Percentiles rank a stretch among this genome's conserved stretches.
Evolutionary conservation across 208 protist genomes (phyloP).

Genomic region (Trypanosoma platydactyli): DNA sequence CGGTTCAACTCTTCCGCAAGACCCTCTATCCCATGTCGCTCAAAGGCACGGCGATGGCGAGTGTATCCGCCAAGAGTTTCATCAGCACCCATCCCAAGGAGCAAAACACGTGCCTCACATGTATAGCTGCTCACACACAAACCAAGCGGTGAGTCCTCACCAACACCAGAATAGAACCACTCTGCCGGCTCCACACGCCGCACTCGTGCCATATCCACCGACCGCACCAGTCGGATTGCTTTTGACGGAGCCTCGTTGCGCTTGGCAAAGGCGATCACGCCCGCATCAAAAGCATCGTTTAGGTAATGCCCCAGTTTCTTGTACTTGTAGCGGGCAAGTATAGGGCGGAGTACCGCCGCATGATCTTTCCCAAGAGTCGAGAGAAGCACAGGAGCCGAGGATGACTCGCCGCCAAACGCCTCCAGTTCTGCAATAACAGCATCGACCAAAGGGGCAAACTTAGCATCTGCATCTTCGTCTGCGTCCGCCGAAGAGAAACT

Average conservation of each 20-base stretch:
- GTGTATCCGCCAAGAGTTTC: slow-evolving; percentile 96
- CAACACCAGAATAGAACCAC: slow-evolving; percentile 39
- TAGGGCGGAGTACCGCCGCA: slow-evolving; percentile 54
- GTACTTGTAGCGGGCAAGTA: slow-evolving; percentile 61
- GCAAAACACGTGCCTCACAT: slow-evolving; percentile 77
- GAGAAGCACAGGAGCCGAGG: slow-evolving; percentile 63
- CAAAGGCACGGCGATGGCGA: slow-evolving; percentile 88
- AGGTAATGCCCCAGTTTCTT: slow-evolving; percentile 81
- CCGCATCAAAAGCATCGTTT: slow-evolving; percentile 66
- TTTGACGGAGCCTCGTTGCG: slow-evolving; percentile 59
- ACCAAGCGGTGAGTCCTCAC: slow-evolving; percentile 24
- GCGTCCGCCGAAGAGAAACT: neutral
- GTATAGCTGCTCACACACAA: slow-evolving; percentile 48
- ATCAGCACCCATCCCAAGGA: slow-evolving; percentile 95
- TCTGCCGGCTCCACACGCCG: slow-evolving; percentile 40
- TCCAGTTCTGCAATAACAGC: slow-evolving; percentile 67
- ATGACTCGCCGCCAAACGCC: slow-evolving; percentile 39
- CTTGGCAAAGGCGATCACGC: slow-evolving; percentile 63
- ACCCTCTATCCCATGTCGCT: slow-evolving; percentile 54
- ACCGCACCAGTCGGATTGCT: slow-evolving; percentile 58
- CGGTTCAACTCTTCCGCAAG: slow-evolving; percentile 79
- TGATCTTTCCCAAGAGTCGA: slow-evolving; percentile 90
- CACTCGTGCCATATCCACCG: slow-evolving; percentile 56
- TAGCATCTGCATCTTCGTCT: slow-evolving; percentile 7
- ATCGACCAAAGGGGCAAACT: slow-evolving; percentile 63